These are phyloP conservation scores for Acacia crassicarpa DNA, from an alignment of 306 rosid genomes.

Conservation along the genomic window DNA sequence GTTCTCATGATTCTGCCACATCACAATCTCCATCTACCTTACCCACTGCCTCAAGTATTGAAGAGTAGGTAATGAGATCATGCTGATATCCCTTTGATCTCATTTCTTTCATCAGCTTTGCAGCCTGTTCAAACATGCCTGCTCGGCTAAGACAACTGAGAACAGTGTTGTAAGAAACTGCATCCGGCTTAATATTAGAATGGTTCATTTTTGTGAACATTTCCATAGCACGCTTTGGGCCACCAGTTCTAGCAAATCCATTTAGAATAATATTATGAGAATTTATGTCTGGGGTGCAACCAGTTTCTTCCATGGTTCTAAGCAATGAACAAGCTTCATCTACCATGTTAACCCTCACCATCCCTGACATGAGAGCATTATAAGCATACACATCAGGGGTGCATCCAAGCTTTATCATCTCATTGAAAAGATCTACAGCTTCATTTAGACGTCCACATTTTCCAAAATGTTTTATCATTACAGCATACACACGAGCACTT, in stretches of 20 bases:
- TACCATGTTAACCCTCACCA: constrained; percentile 77
- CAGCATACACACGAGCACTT: constrained; percentile 94
- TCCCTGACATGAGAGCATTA: constrained; percentile 95
- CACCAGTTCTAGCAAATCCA: constrained; percentile 77
- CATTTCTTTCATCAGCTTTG: constrained; percentile 93
- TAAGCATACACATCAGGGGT: constrained; percentile 78
- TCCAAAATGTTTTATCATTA: constrained; percentile 94
- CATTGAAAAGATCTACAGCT: constrained; percentile 71
- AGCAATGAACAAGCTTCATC: constrained; percentile 76
- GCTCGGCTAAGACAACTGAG: constrained; percentile 90
- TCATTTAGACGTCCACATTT: constrained; percentile 76
- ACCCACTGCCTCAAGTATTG: constrained; percentile 96
- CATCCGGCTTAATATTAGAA: constrained; percentile 69
- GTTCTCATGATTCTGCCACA: constrained; percentile 29
- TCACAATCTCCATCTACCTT: constrained; percentile 65
- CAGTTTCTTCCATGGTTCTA: constrained; percentile 77
- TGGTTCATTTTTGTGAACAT: constrained; percentile 70
- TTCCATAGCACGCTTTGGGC: constrained; percentile 75
- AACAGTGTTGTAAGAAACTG: constrained; percentile 78
- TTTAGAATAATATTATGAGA: constrained; percentile 80
- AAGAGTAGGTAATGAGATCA: constrained; percentile 81
- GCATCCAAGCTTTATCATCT: constrained; percentile 86
- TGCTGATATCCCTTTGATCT: constrained; percentile 66
- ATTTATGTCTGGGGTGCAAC: constrained; percentile 73
- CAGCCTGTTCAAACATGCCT: constrained; percentile 90